A percentile compares a stretch with the other conserved stretches of the same genome.
These are phyloP conservation scores for Mycena albidolilacea DNA, from an alignment of 768 basidiomycete species.

Conservation along the genomic window DNA sequence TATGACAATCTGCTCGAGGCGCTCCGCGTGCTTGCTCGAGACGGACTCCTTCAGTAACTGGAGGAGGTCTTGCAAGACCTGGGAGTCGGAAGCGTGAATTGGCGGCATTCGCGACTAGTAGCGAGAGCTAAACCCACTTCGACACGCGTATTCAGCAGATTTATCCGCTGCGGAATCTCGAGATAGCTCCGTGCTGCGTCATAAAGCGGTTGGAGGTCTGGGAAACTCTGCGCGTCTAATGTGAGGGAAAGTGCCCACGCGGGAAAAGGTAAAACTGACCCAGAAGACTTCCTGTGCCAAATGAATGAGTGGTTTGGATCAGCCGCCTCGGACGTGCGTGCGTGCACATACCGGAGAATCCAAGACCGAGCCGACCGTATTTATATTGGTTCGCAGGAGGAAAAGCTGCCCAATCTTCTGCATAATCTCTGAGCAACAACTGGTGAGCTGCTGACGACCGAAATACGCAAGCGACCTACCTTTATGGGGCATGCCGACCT, in stretches of 20 bases:
- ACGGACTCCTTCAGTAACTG: conserved; percentile 96
- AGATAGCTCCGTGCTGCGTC: conserved; percentile 95
- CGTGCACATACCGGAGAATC: conserved; percentile 86
- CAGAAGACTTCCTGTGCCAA: conserved; percentile 88
- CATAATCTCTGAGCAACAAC: conserved; percentile 83
- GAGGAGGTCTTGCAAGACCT: conserved; percentile 98
- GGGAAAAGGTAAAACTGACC: conserved; percentile 62
- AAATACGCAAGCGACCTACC: conserved; percentile 55
- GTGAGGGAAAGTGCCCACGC: conserved; percentile 16
- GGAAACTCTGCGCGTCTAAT: conserved; percentile 76
- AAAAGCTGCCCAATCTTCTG: conserved; percentile 96
- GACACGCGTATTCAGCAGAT: conserved; percentile 93
- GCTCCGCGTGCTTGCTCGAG: conserved; percentile 90
- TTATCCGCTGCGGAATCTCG: conserved; percentile 94
- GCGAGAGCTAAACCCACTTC: conserved; percentile 67
- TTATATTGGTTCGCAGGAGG: conserved; percentile 93
- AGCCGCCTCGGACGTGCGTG: neutral
- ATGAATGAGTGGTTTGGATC: conserved; percentile 17
- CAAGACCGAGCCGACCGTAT: conserved; percentile 95
- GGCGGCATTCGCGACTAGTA: too few species aligned
- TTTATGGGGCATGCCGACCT: conserved; percentile 92
- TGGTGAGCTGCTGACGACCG: conserved; percentile 29
- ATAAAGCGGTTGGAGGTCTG: conserved; percentile 95
- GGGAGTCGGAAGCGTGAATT: neutral
- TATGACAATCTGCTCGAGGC: conserved; percentile 94